These are phyloP conservation scores for Ceratobasidium sp. DNA, from an alignment of 1,284 basidiomycete species.

Conservation along the genomic window DNA sequence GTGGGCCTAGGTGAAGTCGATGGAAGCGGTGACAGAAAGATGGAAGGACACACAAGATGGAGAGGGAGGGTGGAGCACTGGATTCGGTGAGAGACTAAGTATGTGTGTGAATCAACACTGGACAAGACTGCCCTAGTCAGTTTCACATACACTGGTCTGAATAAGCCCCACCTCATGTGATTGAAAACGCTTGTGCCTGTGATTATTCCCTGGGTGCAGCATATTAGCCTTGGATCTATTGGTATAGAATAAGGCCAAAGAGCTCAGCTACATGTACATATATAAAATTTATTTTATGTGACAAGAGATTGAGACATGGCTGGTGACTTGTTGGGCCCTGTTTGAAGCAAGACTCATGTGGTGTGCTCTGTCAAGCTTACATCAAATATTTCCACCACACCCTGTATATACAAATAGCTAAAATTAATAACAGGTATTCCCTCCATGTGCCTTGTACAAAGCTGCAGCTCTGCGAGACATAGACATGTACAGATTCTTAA, in stretches of 20 bases:
- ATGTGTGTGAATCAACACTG: too few relatives aligned
- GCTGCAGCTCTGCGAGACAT: conserved; percentile 3
- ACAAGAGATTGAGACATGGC: neutral
- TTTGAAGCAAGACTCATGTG: conserved; percentile 24
- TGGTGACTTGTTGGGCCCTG: neutral
- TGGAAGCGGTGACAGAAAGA: too few relatives aligned
- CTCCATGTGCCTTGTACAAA: neutral
- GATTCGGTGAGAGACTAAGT: too few relatives aligned
- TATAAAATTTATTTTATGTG: neutral
- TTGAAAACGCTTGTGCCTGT: neutral
- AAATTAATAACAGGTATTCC: conserved; percentile 20
- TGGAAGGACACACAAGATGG: too few relatives aligned
- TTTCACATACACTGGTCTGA: neutral
- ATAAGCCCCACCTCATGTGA: neutral
- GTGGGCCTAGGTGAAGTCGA: too few relatives aligned
- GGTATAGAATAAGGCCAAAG: neutral
- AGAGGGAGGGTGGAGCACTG: too few relatives aligned
- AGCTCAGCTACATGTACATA: neutral
- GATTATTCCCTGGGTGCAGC: neutral
- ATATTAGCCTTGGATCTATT: neutral
- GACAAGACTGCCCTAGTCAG: too few relatives aligned
- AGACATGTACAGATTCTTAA: conserved; percentile 17
- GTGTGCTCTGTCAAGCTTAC: neutral
- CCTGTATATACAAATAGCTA: too few relatives aligned
- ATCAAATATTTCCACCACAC: neutral